Evolutionary conservation across 495 filamentous ascomycete species (phyloP).

Genomic region (Aspergillus coremiiformis): DNA sequence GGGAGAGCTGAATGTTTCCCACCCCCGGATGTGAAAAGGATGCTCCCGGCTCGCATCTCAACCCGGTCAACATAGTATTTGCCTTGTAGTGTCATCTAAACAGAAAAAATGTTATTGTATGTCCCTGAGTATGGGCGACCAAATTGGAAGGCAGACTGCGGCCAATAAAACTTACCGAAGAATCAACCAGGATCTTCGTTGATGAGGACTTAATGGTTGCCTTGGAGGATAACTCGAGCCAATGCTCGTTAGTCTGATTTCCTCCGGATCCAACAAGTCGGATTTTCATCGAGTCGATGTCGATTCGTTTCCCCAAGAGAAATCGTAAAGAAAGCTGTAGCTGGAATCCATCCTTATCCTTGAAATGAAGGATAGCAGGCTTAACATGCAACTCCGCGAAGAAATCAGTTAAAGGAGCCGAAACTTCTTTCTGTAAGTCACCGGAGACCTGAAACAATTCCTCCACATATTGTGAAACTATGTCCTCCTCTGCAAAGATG

Average conservation of each 20-base stretch:
- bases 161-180: constrained; percentile 23
- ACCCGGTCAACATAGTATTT: constrained; percentile 70
- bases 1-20: constrained; percentile 29
- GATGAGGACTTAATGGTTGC: constrained; percentile 32
- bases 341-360: constrained; percentile 71
- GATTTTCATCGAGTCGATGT: constrained; percentile 58
- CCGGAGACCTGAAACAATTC: constrained; percentile 59
- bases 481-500: constrained; percentile 45
- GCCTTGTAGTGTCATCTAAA: constrained; percentile 59
- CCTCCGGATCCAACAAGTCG: constrained; percentile 45
- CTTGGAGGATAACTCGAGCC: constrained; percentile 32
- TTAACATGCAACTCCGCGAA: constrained; percentile 66
- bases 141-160: too few species aligned
- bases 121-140: neutral
- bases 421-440: constrained; percentile 55
- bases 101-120: neutral
- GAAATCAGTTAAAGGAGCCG: constrained; percentile 60
- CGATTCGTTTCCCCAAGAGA: constrained; percentile 62
- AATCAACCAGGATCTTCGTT: constrained; percentile 35
- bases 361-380: constrained; percentile 59
- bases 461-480: constrained; percentile 53
- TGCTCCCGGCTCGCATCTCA: constrained; percentile 57
- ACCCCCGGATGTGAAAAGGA: constrained; percentile 48
- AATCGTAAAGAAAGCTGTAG: constrained; percentile 63
- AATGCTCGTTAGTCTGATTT: constrained; percentile 33